These are phyloP conservation scores for Aethionema arabicum DNA, from an alignment of 345 rosid species.

Conservation along the genomic window DNA sequence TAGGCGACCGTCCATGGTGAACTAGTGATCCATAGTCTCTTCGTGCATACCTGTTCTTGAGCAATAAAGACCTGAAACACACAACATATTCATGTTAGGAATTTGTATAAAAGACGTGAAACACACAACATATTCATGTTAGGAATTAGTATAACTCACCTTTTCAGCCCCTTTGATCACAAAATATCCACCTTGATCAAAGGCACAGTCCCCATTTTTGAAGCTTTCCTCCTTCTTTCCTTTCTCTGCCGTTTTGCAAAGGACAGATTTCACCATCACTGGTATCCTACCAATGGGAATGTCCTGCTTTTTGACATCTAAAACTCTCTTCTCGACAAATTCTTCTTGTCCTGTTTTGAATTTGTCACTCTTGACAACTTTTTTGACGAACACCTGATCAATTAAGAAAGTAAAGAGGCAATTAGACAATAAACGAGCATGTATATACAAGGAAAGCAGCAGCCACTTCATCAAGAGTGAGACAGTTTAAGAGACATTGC, in stretches of 20 bases:
- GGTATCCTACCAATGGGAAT: slow-evolving; percentile 75
- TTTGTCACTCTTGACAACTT: slow-evolving; percentile 59
- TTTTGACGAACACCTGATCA: slow-evolving; percentile 54
- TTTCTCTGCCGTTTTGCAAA: slow-evolving; percentile 62
- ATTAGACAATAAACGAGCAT: slow-evolving; percentile 9
- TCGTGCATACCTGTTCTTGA: slow-evolving; percentile 77
- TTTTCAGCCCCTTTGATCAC: slow-evolving; percentile 92
- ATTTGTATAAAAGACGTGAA: slow-evolving; percentile 46
- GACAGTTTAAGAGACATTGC: slow-evolving; percentile 2
- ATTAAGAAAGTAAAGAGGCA: slow-evolving; percentile 24
- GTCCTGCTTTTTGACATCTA: slow-evolving; percentile 45
- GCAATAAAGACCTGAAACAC: slow-evolving; percentile 73
- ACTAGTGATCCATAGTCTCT: slow-evolving; percentile 75
- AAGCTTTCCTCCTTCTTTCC: slow-evolving; percentile 35
- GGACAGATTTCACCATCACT: slow-evolving; percentile 80
- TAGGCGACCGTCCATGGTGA: slow-evolving; percentile 69
- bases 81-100: slow-evolving; percentile 23
- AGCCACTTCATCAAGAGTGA: slow-evolving; percentile 11
- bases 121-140: slow-evolving; percentile 26
- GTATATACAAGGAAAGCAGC: slow-evolving; percentile 20
- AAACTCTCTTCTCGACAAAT: slow-evolving; percentile 40
- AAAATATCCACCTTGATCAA: slow-evolving; percentile 90
- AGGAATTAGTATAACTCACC: slow-evolving; percentile 42
- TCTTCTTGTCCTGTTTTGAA: slow-evolving; percentile 81
- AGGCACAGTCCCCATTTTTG: slow-evolving; percentile 66